Evolutionary conservation across 371 early-diverging fungal species (phyloP).

Genomic region (Mucor plumbeus): DNA sequence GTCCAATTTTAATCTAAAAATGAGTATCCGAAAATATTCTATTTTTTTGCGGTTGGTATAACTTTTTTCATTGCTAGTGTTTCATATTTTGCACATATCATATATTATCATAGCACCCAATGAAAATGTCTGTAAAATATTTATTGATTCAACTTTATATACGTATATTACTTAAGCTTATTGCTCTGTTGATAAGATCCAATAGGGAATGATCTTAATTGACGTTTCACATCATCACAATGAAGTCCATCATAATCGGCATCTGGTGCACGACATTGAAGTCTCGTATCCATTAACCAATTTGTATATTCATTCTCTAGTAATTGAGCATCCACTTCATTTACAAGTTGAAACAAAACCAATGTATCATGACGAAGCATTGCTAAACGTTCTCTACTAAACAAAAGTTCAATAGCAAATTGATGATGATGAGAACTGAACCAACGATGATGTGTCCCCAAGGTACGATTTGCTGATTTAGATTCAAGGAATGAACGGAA

Average conservation of each 20-base stretch:
- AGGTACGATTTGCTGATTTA: slow-evolving; percentile 16
- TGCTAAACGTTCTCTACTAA: slow-evolving; percentile 61
- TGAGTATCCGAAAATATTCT: no score
- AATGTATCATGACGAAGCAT: slow-evolving; percentile 63
- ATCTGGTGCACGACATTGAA: slow-evolving; percentile 42
- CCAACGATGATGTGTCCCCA: slow-evolving; percentile 34
- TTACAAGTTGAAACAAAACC: slow-evolving; percentile 60
- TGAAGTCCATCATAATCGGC: slow-evolving; percentile 17
- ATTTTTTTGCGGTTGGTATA: no score
- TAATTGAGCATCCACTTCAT: slow-evolving; percentile 59
- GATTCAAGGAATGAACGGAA: slow-evolving; percentile 31
- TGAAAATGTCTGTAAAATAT: no score
- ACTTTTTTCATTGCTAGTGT: no score
- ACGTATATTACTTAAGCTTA: no score
- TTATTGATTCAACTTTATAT: no score
- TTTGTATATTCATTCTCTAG: slow-evolving; percentile 64
- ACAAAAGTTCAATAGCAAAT: slow-evolving; percentile 55
- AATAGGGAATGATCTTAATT: slow-evolving; percentile 21
- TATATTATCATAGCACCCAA: no score
- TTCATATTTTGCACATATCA: no score
- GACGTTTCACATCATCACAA: slow-evolving; percentile 32
- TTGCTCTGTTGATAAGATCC: neutral
- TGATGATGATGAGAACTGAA: slow-evolving; percentile 50
- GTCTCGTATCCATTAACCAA: slow-evolving; percentile 63
- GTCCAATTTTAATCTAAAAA: no score